Evolutionary conservation across 768 basidiomycete genomes (phyloP).

Genomic region (Leccinellum rugosiceps): DNA sequence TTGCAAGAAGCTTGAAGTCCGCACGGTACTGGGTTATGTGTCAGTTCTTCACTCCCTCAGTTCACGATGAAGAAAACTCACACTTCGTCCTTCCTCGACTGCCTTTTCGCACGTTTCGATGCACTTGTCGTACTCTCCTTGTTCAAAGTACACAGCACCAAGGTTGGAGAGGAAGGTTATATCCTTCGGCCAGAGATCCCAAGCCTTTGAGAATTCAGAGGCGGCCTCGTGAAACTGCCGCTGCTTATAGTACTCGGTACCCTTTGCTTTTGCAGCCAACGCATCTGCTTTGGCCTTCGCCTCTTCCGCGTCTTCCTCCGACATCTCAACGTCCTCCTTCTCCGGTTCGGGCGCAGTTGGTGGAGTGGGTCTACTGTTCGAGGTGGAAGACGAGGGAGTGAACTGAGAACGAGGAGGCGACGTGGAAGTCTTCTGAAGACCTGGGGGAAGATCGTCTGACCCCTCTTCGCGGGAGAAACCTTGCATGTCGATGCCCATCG

Average conservation of each 20-base stretch:
- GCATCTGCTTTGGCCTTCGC: conserved; percentile 74
- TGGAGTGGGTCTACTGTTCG: conserved; percentile 37
- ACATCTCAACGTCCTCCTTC: conserved; percentile 63
- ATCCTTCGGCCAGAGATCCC: conserved; percentile 92
- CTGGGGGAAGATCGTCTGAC: conserved; percentile 73
- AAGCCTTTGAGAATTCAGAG: conserved; percentile 77
- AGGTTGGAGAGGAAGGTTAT: conserved; percentile 92
- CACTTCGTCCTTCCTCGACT: conserved; percentile 89
- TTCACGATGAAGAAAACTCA: conserved; percentile 30
- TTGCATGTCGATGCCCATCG: conserved; percentile 92
- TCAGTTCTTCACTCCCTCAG: neutral
- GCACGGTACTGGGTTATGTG: conserved; percentile 57
- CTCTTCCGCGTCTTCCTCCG: conserved; percentile 64
- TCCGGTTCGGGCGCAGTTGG: conserved; percentile 40
- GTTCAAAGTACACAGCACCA: conserved; percentile 88
- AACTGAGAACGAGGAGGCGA: conserved; percentile 31
- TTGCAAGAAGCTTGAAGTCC: conserved; percentile 94
- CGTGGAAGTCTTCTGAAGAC: conserved; percentile 34
- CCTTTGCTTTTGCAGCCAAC: conserved; percentile 74
- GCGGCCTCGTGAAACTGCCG: conserved; percentile 78
- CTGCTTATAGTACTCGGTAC: conserved; percentile 81
- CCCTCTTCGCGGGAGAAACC: conserved; percentile 83
- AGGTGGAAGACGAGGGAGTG: conserved; percentile 41
- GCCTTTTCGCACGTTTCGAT: conserved; percentile 94
- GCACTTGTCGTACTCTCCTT: conserved; percentile 85